These are phyloP conservation scores for Nyctanthes arbortristis DNA, from an alignment of 257 asterid genomes.

Conservation along the genomic window DNA sequence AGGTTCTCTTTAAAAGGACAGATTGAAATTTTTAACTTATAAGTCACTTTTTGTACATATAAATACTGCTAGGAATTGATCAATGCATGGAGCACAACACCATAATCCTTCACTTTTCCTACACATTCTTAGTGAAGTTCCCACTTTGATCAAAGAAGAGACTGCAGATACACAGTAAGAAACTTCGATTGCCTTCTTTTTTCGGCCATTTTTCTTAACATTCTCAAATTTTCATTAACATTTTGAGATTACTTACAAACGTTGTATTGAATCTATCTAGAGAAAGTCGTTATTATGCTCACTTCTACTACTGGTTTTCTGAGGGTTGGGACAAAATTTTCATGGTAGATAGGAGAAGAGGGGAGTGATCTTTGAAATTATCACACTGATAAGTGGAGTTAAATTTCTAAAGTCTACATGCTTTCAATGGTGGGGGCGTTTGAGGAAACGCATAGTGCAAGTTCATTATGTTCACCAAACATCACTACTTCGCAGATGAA, in stretches of 20 bases:
- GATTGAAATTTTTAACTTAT: not conserved
- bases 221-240: not conserved
- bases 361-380: not conserved
- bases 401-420: too few relatives aligned
- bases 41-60: not conserved
- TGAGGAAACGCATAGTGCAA: not conserved
- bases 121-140: not conserved
- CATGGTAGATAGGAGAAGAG: not conserved
- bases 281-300: not conserved
- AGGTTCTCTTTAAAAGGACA: conserved; percentile 11
- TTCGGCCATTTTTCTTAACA: not conserved
- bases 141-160: not conserved
- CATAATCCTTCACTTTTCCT: not conserved
- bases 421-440: not conserved
- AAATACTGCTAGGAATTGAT: not conserved
- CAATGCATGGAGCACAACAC: not conserved
- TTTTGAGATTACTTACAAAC: not conserved
- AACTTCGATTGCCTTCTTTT: not conserved
- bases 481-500: not conserved
- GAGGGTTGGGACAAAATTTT: too few relatives aligned
- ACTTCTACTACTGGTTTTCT: not conserved
- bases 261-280: not conserved
- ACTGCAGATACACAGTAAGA: not conserved
- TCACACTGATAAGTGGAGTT: not conserved
- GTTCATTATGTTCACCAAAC: not conserved